phyloP scores from a whole-genome alignment of 1,139 yeast species.

The Zygosaccharomyces pseudobailii region DNA sequence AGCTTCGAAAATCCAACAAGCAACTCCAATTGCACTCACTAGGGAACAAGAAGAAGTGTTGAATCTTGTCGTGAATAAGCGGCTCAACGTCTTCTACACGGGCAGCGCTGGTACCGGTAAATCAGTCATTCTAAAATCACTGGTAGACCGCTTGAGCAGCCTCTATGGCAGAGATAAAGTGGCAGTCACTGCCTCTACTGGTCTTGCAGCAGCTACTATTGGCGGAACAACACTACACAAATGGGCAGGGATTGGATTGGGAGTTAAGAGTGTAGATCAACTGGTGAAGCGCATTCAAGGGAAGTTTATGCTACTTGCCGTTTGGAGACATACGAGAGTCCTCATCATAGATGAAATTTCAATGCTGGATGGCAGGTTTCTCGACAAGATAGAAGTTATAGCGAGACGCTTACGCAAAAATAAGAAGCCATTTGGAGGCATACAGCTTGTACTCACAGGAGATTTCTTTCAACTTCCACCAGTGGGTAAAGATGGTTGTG shows the following conservation, averaged over 20 bases:
- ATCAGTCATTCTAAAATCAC: slow-evolving; percentile 61
- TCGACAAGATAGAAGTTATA: slow-evolving; percentile 59
- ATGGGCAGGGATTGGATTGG: slow-evolving; percentile 76
- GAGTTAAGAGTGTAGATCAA: slow-evolving; percentile 44
- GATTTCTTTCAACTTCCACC: slow-evolving; percentile 89
- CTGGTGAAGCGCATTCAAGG: slow-evolving; percentile 45
- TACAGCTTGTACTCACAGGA: slow-evolving; percentile 73
- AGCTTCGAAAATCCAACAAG: not conserved
- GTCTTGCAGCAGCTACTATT: slow-evolving; percentile 83
- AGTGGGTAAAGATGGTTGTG: slow-evolving; percentile 43
- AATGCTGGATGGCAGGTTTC: slow-evolving; percentile 67
- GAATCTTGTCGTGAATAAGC: slow-evolving; percentile 45
- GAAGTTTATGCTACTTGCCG: slow-evolving; percentile 41
- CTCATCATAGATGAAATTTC: slow-evolving; percentile 77
- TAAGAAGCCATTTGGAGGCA: slow-evolving; percentile 67
- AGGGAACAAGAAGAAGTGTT: slow-evolving; percentile 55
- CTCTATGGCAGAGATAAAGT: slow-evolving; percentile 46
- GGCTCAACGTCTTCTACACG: slow-evolving; percentile 59
- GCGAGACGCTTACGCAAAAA: slow-evolving; percentile 51
- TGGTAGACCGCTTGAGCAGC: slow-evolving; percentile 46
- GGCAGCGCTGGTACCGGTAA: slow-evolving; percentile 88
- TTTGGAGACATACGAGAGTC: slow-evolving; percentile 61
- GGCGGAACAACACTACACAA: slow-evolving; percentile 80
- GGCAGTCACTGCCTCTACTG: slow-evolving; percentile 89
- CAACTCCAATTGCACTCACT: slow-evolving; percentile 24